A percentile compares a stretch with the other conserved stretches of the same genome.
Conservation (phyloP, 2,329 filamentous ascomycete species). For the Alternaria ethzedia region DNA sequence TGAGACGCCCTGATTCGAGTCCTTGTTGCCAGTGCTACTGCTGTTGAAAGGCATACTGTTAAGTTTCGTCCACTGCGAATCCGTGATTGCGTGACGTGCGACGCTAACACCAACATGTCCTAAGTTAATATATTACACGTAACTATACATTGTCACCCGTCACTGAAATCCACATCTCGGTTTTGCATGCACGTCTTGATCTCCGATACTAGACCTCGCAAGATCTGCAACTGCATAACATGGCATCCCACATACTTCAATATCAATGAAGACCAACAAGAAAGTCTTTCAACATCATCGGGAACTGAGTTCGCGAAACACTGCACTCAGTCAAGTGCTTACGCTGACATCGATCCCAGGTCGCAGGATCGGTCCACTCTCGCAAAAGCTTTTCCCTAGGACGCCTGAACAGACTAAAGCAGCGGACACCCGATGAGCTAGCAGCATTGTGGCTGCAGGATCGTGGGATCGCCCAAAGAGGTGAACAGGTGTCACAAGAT, state of each 20-base stretch:
- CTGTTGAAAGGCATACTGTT: neutral
- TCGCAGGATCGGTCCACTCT: neutral
- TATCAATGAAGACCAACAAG: neutral
- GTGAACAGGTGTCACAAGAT: neutral
- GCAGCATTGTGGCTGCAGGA: neutral
- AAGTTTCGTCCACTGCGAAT: neutral
- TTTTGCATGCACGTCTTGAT: neutral
- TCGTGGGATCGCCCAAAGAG: neutral
- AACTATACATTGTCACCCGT: neutral
- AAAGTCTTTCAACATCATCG: neutral
- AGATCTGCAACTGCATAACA: neutral
- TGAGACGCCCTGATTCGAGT: neutral
- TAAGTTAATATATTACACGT: neutral
- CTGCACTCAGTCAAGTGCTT: neutral
- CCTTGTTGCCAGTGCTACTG: neutral
- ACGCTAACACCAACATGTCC: fast-evolving
- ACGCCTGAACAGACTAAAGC: slow-evolving; percentile 1
- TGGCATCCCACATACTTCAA: neutral
- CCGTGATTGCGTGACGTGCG: neutral
- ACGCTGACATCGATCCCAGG: neutral
- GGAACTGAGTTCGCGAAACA: neutral
- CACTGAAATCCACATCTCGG: neutral
- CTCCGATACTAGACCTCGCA: neutral
- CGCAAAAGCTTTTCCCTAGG: slow-evolving; percentile 1
- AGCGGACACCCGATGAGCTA: slow-evolving; percentile 8